Percentiles rank a stretch among this genome's conserved stretches.
Evolutionary conservation across 192 early-diverging fungal genomes (phyloP).

Genomic region (Backusella parvicylindrica): DNA sequence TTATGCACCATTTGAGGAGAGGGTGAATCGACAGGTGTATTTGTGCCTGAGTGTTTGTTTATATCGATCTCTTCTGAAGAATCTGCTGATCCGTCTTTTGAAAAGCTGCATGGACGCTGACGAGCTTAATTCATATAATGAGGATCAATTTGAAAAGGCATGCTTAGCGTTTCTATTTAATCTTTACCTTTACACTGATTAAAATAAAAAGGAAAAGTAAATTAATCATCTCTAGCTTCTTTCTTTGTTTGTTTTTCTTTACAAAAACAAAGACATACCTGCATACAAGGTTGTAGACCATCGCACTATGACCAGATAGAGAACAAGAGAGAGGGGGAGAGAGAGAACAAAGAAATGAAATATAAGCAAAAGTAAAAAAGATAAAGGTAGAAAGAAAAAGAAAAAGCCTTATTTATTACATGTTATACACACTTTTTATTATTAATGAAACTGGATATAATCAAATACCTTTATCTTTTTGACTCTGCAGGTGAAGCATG

Average conservation of each 20-base stretch:
- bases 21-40: neutral
- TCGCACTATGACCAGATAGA: constrained; percentile 25
- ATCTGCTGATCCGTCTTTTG: constrained; percentile 21
- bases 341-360: neutral
- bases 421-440: neutral
- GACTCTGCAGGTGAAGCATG: constrained; percentile 33
- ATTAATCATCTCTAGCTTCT: no score
- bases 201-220: neutral
- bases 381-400: neutral
- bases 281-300: constrained; percentile 38
- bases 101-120: constrained; percentile 34
- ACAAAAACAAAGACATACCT: constrained; percentile 21
- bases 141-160: neutral
- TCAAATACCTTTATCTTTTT: constrained; percentile 36
- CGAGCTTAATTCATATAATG: constrained; percentile 23
- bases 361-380: neutral
- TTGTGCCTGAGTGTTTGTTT: neutral
- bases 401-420: neutral
- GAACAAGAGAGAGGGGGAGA: neutral
- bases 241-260: neutral
- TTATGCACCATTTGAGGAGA: neutral
- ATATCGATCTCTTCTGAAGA: neutral
- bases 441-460: neutral
- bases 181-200: constrained; percentile 28
- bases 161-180: neutral